Conservation (phyloP, 2,329 filamentous ascomycete genomes). For the Cercospora nicotianae region DNA sequence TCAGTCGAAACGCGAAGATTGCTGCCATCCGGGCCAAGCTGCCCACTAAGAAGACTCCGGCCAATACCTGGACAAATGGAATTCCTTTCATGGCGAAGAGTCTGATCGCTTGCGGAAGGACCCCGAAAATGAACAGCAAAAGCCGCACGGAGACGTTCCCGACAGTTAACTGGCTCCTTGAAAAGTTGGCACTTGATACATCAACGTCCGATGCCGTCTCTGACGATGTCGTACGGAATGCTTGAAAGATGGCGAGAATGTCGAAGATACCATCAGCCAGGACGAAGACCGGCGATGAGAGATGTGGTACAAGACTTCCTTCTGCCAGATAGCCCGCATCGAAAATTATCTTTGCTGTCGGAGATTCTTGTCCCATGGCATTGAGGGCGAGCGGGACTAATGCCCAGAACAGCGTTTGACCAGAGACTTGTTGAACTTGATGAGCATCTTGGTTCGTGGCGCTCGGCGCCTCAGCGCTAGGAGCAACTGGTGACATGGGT, state of each 20-base stretch:
- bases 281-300: constrained; percentile 4
- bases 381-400: constrained; percentile 1
- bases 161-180: not conserved
- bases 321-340: not conserved
- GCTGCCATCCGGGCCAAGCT: not conserved
- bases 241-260: not conserved
- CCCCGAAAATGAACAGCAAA: not conserved
- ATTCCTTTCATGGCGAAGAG: constrained; percentile 9
- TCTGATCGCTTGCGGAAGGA: constrained; percentile 4
- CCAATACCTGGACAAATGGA: not conserved
- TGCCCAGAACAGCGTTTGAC: constrained; percentile 4
- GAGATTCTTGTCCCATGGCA: not conserved
- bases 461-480: not conserved
- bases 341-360: not conserved
- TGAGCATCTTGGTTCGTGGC: not conserved
- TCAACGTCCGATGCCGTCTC: not conserved
- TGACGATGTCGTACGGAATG: not conserved
- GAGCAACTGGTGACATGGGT: not conserved
- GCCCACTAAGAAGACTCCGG: not conserved
- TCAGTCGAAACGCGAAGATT: not conserved
- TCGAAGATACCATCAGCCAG: not conserved
- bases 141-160: not conserved
- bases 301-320: not conserved
- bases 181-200: not conserved
- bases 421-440: constrained; percentile 2